phyloP scores from a whole-genome alignment of 2,329 filamentous ascomycete genomes.

The Phyllosticta capitalensis region DNA sequence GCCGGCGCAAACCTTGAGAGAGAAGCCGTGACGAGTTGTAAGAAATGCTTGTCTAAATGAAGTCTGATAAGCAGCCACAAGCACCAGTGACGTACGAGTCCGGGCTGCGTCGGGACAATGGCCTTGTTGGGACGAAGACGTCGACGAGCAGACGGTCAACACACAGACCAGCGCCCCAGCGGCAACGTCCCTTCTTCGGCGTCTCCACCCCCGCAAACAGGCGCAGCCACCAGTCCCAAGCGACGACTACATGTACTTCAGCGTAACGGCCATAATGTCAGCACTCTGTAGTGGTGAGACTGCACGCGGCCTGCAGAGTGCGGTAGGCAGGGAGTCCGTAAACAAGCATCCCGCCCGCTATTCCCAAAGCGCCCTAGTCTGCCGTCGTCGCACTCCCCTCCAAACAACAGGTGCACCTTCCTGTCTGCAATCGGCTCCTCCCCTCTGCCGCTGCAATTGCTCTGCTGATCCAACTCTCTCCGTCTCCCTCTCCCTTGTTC shows the following conservation, averaged over 20 bases:
- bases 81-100: too few relatives aligned
- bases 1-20: neutral
- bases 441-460: neutral
- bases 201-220: neutral
- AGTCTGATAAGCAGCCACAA: neutral
- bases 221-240: neutral
- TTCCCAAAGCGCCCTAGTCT: neutral
- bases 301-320: neutral
- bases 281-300: neutral
- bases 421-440: neutral
- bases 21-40: neutral
- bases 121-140: too few relatives aligned
- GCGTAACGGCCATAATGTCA: too few relatives aligned
- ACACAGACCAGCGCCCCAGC: too few relatives aligned
- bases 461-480: neutral
- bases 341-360: neutral
- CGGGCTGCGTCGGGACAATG: too few relatives aligned
- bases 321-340: neutral
- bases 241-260: too few relatives aligned
- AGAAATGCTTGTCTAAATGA: neutral
- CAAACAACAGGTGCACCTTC: neutral
- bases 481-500: neutral
- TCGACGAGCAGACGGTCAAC: neutral
- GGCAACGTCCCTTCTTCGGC: neutral
- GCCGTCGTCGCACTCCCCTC: neutral